Conservation (phyloP, 208 protist genomes). For the Acanthamoeba rhysodes region DNA sequence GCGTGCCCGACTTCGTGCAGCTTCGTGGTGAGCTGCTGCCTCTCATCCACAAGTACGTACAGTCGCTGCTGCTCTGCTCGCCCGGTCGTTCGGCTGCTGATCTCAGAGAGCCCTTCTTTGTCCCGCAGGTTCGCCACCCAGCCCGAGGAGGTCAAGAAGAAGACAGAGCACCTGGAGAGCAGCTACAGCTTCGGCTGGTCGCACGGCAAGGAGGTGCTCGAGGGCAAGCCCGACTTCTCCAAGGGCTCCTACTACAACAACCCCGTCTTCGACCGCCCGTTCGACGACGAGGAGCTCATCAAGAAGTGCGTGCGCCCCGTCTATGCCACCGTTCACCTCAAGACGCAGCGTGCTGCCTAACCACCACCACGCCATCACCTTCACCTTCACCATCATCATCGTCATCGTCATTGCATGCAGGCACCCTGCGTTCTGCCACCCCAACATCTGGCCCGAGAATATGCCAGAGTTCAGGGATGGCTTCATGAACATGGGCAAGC, state of each 20-base stretch:
- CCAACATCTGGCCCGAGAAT: slow-evolving; percentile 90
- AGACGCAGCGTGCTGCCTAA: not conserved
- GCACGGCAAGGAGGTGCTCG: slow-evolving; percentile 85
- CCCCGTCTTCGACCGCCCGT: slow-evolving; percentile 86
- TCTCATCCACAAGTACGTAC: slow-evolving; percentile 65
- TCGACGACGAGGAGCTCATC: slow-evolving; percentile 83
- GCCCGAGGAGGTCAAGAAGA: slow-evolving; percentile 83
- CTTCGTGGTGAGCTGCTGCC: slow-evolving; percentile 74
- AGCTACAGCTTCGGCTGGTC: slow-evolving; percentile 85
- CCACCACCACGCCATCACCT: not conserved
- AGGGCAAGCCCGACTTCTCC: slow-evolving; percentile 79
- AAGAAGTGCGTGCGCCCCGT: not conserved
- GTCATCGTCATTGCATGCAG: not conserved
- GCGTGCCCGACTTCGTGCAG: slow-evolving; percentile 76
- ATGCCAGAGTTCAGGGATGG: slow-evolving; percentile 84
- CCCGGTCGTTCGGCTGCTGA: not conserved
- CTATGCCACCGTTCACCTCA: not conserved
- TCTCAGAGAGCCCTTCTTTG: not conserved
- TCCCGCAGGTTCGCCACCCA: slow-evolving; percentile 73
- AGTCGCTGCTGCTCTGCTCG: too few species aligned
- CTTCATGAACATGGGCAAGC: slow-evolving; percentile 87
- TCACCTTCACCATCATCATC: not conserved
- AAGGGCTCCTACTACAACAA: slow-evolving; percentile 90
- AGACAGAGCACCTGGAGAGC: slow-evolving; percentile 78
- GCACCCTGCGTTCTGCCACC: slow-evolving; percentile 80